phyloP scores from a whole-genome alignment of 2,329 filamentous ascomycete species.

The Penicillium sp. region DNA sequence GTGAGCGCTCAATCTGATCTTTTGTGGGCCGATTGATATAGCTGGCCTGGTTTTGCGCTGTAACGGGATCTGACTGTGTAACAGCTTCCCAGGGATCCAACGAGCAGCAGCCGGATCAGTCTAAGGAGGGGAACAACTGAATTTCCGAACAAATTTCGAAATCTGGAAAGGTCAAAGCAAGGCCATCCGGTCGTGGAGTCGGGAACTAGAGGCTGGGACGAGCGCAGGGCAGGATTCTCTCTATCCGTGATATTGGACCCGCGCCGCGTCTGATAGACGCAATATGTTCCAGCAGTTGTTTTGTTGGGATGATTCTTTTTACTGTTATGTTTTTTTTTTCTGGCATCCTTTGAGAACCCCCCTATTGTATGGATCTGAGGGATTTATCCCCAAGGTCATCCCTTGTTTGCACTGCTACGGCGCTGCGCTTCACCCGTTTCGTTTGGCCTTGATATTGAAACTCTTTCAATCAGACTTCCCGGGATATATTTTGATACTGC shows the following conservation, averaged over 20 bases:
- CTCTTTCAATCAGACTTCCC: background rate
- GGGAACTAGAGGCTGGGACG: background rate
- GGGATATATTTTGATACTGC: background rate
- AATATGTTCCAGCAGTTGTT: constrained; percentile 1
- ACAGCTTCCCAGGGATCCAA: constrained; percentile 15
- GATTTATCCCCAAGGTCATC: background rate
- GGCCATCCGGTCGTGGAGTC: background rate
- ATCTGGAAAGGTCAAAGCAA: background rate
- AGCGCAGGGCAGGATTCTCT: background rate
- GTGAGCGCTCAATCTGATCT: constrained; percentile 24
- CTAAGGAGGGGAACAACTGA: constrained; percentile 13
- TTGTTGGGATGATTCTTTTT: constrained; percentile 4
- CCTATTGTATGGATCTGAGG: constrained; percentile 5
- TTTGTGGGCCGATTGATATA: constrained; percentile 7
- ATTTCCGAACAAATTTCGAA: background rate
- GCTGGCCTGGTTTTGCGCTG: constrained; percentile 2
- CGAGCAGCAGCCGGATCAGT: constrained; percentile 7
- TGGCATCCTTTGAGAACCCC: constrained; percentile 2
- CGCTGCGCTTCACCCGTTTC: background rate
- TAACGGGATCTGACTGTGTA: constrained; percentile 13
- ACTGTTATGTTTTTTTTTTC: background rate
- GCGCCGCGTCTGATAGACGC: constrained; percentile 13
- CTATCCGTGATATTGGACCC: constrained; percentile 5
- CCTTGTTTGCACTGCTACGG: constrained; percentile 17
- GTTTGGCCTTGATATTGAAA: constrained; percentile 5